phyloP scores from a whole-genome alignment of 257 asterid species.

The Solanum lycopersicoides region DNA sequence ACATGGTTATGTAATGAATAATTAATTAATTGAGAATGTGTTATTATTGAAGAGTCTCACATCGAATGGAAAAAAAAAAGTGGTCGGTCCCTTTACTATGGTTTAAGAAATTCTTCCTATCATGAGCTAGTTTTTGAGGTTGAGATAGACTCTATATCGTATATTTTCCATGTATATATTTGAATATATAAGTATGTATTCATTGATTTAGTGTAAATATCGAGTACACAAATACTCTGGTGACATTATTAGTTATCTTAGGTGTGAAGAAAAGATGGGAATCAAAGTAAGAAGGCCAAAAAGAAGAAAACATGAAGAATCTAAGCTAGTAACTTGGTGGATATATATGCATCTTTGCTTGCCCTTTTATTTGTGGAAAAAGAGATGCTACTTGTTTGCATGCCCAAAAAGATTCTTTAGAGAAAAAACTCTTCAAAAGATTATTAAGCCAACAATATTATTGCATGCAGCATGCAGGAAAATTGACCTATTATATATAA shows the following conservation, averaged over 20 bases:
- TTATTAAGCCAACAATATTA: not conserved
- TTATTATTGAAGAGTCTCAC: not conserved
- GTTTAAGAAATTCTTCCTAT: not conserved
- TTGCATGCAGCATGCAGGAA: not conserved
- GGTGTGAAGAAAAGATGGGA: not conserved
- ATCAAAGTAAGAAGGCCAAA: not conserved
- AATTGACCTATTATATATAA: not conserved
- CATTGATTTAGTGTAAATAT: not conserved
- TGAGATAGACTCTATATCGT: not conserved
- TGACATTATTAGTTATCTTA: not conserved
- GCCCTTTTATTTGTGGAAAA: not conserved
- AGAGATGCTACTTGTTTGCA: not conserved
- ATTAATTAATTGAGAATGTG: not conserved
- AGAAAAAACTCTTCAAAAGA: not conserved
- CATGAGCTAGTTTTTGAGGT: not conserved
- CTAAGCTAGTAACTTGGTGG: not conserved
- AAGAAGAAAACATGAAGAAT: not conserved
- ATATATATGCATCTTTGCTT: not conserved
- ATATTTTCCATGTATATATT: not conserved
- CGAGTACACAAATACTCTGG: not conserved
- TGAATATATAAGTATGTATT: not conserved
- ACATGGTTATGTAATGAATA: not conserved
- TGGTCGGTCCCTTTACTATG: not conserved
- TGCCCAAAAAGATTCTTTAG: not conserved
- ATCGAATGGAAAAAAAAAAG: not conserved